A percentile compares a stretch with the other conserved stretches of the same genome.
Conservation (phyloP, 2,329 filamentous ascomycete genomes). For the Neodidymelliopsis sp. region DNA sequence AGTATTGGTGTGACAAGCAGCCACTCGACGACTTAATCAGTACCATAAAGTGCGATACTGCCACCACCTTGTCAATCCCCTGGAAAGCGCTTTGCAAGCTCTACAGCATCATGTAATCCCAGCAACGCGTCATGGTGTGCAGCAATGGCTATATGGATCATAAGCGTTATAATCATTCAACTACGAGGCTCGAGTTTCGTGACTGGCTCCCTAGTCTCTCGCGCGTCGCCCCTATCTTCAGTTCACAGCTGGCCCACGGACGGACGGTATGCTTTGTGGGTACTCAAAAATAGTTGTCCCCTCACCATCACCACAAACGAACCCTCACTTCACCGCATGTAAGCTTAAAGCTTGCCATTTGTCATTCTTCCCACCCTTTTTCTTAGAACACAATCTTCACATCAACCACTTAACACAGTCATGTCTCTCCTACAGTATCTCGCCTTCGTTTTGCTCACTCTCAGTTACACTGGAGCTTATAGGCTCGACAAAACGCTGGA, state of each 20-base stretch:
- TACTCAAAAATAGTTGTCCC: not conserved
- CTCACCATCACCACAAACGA: not conserved
- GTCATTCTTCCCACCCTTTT: not conserved
- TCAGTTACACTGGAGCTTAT: slow-evolving; percentile 15
- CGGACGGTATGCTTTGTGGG: not conserved
- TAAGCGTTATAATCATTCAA: no score
- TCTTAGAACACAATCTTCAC: not conserved
- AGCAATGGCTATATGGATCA: no score
- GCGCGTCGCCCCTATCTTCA: not conserved
- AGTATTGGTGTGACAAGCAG: not conserved
- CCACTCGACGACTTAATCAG: slow-evolving; percentile 1
- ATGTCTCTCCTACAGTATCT: slow-evolving; percentile 4
- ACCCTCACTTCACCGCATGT: not conserved
- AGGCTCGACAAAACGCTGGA: slow-evolving; percentile 26
- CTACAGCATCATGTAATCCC: not conserved
- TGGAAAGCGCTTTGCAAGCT: not conserved
- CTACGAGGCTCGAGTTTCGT: no score
- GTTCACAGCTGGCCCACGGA: not conserved
- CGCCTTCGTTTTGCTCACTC: not conserved
- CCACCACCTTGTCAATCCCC: not conserved
- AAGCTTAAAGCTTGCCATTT: not conserved
- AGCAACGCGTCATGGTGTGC: not conserved
- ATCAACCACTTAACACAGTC: not conserved
- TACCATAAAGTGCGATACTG: slow-evolving; percentile 2
- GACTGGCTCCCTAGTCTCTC: no score